Percentiles rank a stretch among this genome's conserved stretches.
phyloP scores from a whole-genome alignment of 2,329 filamentous ascomycete species.

The Diaporthe sp. region DNA sequence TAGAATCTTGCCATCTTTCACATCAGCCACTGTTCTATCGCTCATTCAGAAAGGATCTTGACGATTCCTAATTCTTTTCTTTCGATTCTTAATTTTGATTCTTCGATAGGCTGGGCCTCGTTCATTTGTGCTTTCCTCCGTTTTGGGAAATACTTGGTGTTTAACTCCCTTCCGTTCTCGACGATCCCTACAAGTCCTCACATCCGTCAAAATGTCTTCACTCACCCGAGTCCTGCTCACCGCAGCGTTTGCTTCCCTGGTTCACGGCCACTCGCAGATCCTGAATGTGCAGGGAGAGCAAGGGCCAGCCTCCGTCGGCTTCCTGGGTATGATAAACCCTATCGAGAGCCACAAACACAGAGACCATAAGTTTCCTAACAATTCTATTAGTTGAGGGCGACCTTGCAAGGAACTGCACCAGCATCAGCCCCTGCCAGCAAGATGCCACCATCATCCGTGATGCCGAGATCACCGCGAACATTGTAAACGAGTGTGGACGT shows the following conservation, averaged over 20 bases:
- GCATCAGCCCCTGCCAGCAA: constrained; percentile 75
- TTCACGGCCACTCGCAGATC: constrained; percentile 61
- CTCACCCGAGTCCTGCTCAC: constrained; percentile 52
- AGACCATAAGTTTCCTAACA: constrained; percentile 2
- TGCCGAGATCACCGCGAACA: constrained; percentile 64
- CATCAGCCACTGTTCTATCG: constrained; percentile 38
- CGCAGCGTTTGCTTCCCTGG: constrained; percentile 52
- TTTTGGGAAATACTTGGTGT: constrained; percentile 33
- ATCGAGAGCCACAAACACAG: not conserved
- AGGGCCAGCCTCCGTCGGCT: constrained; percentile 63
- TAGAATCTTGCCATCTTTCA: constrained; percentile 11
- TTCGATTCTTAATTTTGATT: constrained; percentile 36
- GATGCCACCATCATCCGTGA: constrained; percentile 75
- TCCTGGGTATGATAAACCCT: constrained; percentile 54
- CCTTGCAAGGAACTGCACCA: constrained; percentile 73
- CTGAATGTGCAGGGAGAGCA: constrained; percentile 60
- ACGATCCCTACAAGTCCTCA: constrained; percentile 45
- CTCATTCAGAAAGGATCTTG: constrained; percentile 40
- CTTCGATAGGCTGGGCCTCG: constrained; percentile 41
- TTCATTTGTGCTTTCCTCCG: constrained; percentile 42
- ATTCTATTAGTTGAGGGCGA: constrained; percentile 59
- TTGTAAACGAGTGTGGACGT: constrained; percentile 73
- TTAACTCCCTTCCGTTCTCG: constrained; percentile 46
- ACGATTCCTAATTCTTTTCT: constrained; percentile 36
- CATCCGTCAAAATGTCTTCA: constrained; percentile 51